Evolutionary conservation across 208 protist genomes (phyloP), one percentile per base, ranked within the genome.

Genomic region (Leishmania arabica): DNA sequence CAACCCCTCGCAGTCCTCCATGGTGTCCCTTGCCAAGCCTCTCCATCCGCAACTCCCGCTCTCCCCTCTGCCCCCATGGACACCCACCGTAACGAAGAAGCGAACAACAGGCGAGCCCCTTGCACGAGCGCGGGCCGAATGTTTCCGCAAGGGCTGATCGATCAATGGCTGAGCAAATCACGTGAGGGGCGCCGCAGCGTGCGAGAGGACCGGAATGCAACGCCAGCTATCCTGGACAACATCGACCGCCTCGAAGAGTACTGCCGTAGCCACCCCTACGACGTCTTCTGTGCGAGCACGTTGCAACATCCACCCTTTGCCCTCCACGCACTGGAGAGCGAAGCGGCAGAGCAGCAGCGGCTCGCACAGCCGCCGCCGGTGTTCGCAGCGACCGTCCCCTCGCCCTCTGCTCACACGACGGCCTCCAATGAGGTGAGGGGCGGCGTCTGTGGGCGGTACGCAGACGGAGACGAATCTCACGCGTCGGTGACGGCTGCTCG

Each of bases 81-180:
- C 17, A 34, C 2, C 21, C 21, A 51, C 40, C 31, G 45, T 54
- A 73, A 19, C 24, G 21, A 51, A 73, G 0, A 45, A 49, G 8
- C 17, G 2, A 47, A 71, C 49, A 73, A 71, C 19, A 49, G 31
- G n/a, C 24, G 47, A 51, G 19, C 7, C 19, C 49, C 71, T 15
- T 15, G 47, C n/a, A 5, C 24, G 62, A 34, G 72, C 34, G 53
- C 51, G 6, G 68, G 5, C 9, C 34, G 2, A 37, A 84, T 84
- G 81, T 80, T 84, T 66, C 69, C 75, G 17, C 81, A 84, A 47
- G 58, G 34, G 24, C 81, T 88, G 34, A 88, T 95, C 47, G 78
- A 90, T 65, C 93, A 90, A 88, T 97, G 93, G 92, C 86, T 95
- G 75, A 77, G 77, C 77, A 95, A 95, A 76, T 84, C 85, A 15